Conservation (phyloP, 2,329 filamentous ascomycete species). For the Mycosphaerella arachidis region DNA sequence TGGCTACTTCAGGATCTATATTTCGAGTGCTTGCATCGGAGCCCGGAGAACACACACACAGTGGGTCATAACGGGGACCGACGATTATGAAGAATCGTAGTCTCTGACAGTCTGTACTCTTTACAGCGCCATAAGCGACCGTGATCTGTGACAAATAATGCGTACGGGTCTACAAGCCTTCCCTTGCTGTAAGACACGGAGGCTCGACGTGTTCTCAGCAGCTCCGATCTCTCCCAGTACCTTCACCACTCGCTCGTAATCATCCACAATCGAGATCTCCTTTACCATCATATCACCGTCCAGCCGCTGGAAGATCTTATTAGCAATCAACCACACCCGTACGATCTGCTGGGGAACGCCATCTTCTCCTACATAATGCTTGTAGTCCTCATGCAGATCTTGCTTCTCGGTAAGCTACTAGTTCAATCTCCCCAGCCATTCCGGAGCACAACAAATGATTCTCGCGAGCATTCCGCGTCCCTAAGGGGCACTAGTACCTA, state of each 20-base stretch:
- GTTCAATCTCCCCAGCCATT: background rate
- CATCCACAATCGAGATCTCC: background rate
- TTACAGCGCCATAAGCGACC: no score
- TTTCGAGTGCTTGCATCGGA: background rate
- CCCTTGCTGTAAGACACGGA: no score
- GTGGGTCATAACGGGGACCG: no score
- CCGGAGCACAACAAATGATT: conserved; percentile 7
- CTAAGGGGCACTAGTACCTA: conserved; percentile 5
- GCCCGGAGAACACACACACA: background rate
- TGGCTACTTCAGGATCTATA: background rate
- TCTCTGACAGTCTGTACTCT: no score
- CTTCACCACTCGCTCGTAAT: background rate
- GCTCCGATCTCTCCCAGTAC: background rate
- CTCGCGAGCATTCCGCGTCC: conserved; percentile 3
- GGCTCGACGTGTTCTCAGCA: background rate
- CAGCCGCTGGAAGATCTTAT: conserved; percentile 1
- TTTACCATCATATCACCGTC: conserved; percentile 7
- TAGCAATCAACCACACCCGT: conserved; percentile 7
- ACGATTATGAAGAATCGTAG: no score
- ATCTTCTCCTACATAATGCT: background rate
- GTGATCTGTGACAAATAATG: no score
- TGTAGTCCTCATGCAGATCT: conserved; percentile 5
- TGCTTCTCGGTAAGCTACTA: conserved; percentile 7
- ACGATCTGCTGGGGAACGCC: background rate
- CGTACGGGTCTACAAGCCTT: no score